Evolutionary conservation across 2,329 filamentous ascomycete species (phyloP), one percentile per base, ranked within the genome.

Genomic region (Alternaria ethzedia): DNA sequence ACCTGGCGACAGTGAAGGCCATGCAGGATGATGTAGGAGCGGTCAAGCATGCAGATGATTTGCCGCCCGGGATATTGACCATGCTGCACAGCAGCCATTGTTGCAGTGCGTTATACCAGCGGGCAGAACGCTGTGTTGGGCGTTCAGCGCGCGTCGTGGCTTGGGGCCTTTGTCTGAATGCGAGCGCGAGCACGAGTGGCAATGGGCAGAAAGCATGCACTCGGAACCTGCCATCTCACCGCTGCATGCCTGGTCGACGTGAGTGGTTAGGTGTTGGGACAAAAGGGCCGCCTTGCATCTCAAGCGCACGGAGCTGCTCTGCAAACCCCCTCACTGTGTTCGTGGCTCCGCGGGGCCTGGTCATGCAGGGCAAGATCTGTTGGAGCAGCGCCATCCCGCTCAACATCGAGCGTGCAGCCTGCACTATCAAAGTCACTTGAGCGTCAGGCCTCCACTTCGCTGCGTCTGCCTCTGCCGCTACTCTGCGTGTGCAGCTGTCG

Each of bases 21-120:
- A 62, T 70, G 69, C 69, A 69, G 59, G 64, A 69, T 66, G 66
- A 69, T 64, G 66, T 67, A 66, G 61, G 25, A 60, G 66, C 66
- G 66, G 69, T 70, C 63, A 68, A 64, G 58, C 54, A 46, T 55
- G 57, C 32, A 44, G 61, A 28, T 65, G 52, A 54, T 50, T 57
- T 62, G 57, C 62, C 59, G 65, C 61, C 54, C 57, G 54, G 55
- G 50, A 51, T 51, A 44, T 26, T 50, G 50, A 17, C n/a, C 54
- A 44, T 36, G 54, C 54, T 45, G 32, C 50, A 45, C 45, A n/a
- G 43, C 59, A 47, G 28, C 51, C 15, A 51, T 59, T 56, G 49
- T 43, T 28, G 52, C 45, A 25, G n/a, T 41, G 49, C 28, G 9
- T 41, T 36, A n/a, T 52, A 25, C 49, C 20, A 25, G 49, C 49